These are phyloP conservation scores for Neopestalotiopsis sp. DNA, from an alignment of 2,329 filamentous ascomycete genomes.

Conservation along the genomic window DNA sequence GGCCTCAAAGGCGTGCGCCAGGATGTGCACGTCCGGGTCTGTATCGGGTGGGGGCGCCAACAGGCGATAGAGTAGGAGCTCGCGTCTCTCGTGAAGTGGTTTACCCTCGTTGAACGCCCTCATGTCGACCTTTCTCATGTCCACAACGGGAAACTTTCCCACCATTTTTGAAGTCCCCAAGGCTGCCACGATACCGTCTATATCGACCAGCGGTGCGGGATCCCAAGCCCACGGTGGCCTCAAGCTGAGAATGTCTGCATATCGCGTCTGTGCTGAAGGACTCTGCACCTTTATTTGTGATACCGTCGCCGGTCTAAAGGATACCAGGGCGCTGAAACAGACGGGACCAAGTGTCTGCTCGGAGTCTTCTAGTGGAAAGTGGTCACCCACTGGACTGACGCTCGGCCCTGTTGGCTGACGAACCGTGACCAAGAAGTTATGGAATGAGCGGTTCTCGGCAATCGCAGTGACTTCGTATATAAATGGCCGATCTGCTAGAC, in stretches of 20 bases:
- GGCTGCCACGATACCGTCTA: constrained; percentile 42
- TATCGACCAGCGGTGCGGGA: constrained; percentile 49
- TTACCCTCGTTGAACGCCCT: constrained; percentile 45
- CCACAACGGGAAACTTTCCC: constrained; percentile 53
- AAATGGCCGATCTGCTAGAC: constrained; percentile 54
- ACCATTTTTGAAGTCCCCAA: constrained; percentile 41
- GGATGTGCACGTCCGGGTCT: constrained; percentile 50
- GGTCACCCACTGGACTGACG: constrained; percentile 35
- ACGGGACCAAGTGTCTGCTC: constrained; percentile 43
- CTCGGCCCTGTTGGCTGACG: constrained; percentile 51
- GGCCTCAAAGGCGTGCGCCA: constrained; percentile 55
- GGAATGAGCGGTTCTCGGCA: constrained; percentile 51
- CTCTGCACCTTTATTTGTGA: constrained; percentile 45
- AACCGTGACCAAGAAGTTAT: constrained; percentile 53
- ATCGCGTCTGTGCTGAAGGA: constrained; percentile 47
- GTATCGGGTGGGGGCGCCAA: constrained; percentile 46
- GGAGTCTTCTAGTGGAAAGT: constrained; percentile 46
- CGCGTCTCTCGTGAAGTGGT: constrained; percentile 48
- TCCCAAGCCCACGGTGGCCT: constrained; percentile 48
- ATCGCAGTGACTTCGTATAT: constrained; percentile 54
- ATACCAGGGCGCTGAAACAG: constrained; percentile 57
- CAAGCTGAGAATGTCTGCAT: constrained; percentile 43
- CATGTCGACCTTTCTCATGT: constrained; percentile 63
- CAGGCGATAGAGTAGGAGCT: constrained; percentile 56
- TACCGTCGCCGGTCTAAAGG: constrained; percentile 51